Evolutionary conservation across 208 protist genomes (phyloP), one percentile per base, ranked within the genome.

Genomic region (Naegleria gruberi): DNA sequence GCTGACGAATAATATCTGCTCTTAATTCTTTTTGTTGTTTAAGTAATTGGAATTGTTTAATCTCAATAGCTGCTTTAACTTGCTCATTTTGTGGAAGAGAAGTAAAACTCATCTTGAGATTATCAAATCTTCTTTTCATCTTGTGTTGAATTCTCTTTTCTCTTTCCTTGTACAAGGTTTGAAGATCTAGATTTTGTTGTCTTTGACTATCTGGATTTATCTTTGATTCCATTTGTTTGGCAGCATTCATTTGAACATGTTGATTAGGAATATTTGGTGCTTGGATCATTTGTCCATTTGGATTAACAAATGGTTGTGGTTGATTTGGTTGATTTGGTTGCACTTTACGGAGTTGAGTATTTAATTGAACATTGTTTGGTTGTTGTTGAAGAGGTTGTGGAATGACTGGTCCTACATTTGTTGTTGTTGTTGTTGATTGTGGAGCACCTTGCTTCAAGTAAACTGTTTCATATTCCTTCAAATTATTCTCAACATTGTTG

Each of bases 11-110:
- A 19, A 85, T 85, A n/a, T 46, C n/a, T 19, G 42, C n/a, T 45
- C 86, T 0, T 37, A 89, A 10, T 81, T 77, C 26, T 45, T 77
- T 89, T 77, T 89, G 86, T 0, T 30, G 40, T 46, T n/a, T 65
- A 10, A 89, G 41, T 15, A 89, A 46, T 17, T 73, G 34, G 26
- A 89, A 77, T 45, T 73, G 34, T 45, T 89, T 89, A 10, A 89
- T 43, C 37, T 77, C 51, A 37, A 89, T 77, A 3, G 26, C 40
- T 2, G 86, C 46, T 37, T 45, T 73, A 2, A 89, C n/a, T 30
- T 77, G 17, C 46, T 73, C 37, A 41, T 10, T n/a, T 8, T 30
- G 7, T 23, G 19, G 19, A 30, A 7, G 34, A 3, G 4, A 43
- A 10, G 19, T 26, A 4, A 89, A 23, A n/a, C 44, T n/a, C 34